Base-by-base conservation (phyloP, 441 rosid genomes). In the Adansonia grandidieri region DNA sequence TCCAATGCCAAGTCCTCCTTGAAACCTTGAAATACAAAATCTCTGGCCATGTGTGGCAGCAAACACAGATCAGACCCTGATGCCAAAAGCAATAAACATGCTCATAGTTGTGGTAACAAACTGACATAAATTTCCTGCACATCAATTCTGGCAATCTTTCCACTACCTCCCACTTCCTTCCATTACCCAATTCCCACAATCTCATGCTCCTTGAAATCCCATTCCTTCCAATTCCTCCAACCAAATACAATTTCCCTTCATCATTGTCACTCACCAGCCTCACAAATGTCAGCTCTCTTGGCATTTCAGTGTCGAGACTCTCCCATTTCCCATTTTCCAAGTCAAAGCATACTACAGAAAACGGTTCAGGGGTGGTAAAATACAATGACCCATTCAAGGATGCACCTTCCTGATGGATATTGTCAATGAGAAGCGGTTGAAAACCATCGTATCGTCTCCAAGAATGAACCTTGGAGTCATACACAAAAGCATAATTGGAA, bases 41-140 rank as follows among this genome's bases (percentile, higher is more conserved):
- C 91, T 95, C 98, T 4, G 98, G 98, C 98, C 98, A 95, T 4
- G 91, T 91, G 40, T 92, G 90, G 83, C 98, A 93, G 91, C 95
- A 92, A 15, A 93, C 80, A 75, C 96, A 93, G 5, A 95, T 85
- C 91, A 89, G 87, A 6, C 89, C 98, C 24, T 84, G 87, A 45
- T 95, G 98, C 96, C 97, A 95, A 37, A 95, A 66, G 78, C 98
- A 92, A 56, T 92, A 92, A 11, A 93, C 93, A 68, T 93, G 96
- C 77, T 91, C 98, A 61, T 95, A 95, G 20, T 90, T 91, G 61
- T 95, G 98, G 83, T 95, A 95, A 72, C 96, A 92, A 11, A 95
- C 96, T n/a, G 93, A 90, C 80, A 91, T 81, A 48, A 95, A 90
- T 72, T 95, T 93, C 82, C 90, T 84, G 69, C 95, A 90, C 88